Percentiles rank a stretch among this genome's conserved stretches.
Evolutionary conservation across 1,284 basidiomycete species (phyloP).

Genomic region (Pseudozyma flocculosa): DNA sequence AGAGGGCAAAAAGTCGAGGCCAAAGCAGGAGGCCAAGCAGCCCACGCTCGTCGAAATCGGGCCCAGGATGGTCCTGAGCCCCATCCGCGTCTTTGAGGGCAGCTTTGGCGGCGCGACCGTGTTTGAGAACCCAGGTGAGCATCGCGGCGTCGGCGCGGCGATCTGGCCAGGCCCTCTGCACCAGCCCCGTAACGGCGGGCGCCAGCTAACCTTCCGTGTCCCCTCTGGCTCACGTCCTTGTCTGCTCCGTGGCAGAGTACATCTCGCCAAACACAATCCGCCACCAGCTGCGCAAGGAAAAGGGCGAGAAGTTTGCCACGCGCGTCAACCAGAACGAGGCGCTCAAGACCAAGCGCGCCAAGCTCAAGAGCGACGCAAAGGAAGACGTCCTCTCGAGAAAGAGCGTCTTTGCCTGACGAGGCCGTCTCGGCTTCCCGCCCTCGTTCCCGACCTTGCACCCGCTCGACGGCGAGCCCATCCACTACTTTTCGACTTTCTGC

Average conservation of each 20-base stretch:
- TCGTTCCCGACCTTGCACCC: too few relatives aligned
- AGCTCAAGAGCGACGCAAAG: conserved; percentile 63
- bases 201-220: too few relatives aligned
- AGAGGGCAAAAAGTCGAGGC: conserved; percentile 32
- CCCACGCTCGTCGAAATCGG: conserved; percentile 68
- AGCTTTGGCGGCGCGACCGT: conserved; percentile 79
- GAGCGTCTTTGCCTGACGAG: conserved; percentile 76
- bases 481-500: too few relatives aligned
- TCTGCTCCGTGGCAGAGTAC: too few relatives aligned
- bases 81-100: conserved; percentile 97
- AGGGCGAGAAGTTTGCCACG: conserved; percentile 76
- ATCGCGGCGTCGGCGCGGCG: neutral
- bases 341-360: conserved; percentile 68
- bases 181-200: too few relatives aligned
- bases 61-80: conserved; percentile 93
- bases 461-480: too few relatives aligned
- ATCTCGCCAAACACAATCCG: conserved; percentile 82
- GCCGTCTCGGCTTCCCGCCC: neutral
- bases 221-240: too few relatives aligned
- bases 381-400: conserved; percentile 81
- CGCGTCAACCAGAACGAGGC: conserved; percentile 78
- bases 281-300: conserved; percentile 69
- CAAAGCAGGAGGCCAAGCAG: conserved; percentile 23
- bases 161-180: too few relatives aligned
- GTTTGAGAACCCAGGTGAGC: conserved; percentile 85